Evolutionary conservation across 148 eudicot genomes (phyloP).

Genomic region (Camellia lanceoleosa): DNA sequence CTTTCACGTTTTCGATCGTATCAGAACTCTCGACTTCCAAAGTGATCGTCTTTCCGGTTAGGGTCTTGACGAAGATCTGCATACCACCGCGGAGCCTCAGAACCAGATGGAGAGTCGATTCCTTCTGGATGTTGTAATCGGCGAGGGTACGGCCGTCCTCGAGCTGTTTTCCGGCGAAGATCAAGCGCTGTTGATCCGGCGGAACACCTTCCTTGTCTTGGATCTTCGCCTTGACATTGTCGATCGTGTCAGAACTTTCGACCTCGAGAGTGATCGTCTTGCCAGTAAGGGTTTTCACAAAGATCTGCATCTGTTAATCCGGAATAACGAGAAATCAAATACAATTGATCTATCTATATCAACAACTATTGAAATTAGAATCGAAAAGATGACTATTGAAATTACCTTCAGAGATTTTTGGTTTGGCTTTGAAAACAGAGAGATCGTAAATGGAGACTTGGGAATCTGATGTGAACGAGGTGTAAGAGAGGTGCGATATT

Average conservation of each 20-base stretch:
- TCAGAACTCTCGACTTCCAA: conserved; percentile 24
- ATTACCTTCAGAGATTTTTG: too few species aligned
- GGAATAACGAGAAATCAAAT: neutral
- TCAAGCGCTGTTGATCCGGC: conserved; percentile 15
- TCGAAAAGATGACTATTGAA: too few species aligned
- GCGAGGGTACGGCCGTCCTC: conserved; percentile 20
- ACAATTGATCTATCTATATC: neutral
- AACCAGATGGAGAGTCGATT: neutral
- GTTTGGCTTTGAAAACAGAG: too few species aligned
- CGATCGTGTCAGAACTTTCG: conserved; percentile 6
- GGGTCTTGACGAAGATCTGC: conserved; percentile 26
- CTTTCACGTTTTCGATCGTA: conserved; percentile 19
- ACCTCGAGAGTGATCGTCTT: conserved; percentile 13
- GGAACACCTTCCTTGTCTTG: conserved; percentile 19
- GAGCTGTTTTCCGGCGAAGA: conserved; percentile 18
- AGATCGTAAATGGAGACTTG: too few species aligned
- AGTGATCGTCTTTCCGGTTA: conserved; percentile 22
- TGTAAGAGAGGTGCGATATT: too few species aligned
- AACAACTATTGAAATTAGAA: too few species aligned
- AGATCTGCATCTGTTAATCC: conserved; percentile 10
- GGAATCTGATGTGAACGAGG: too few species aligned
- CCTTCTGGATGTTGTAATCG: conserved; percentile 18
- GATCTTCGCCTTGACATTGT: conserved; percentile 10
- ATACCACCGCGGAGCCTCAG: conserved; percentile 1
- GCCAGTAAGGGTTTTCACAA: conserved; percentile 17